Evolutionary conservation across 805 yeast genomes (phyloP), one percentile per base, ranked within the genome.

Genomic region (Wickerhamomyces pijperi): DNA sequence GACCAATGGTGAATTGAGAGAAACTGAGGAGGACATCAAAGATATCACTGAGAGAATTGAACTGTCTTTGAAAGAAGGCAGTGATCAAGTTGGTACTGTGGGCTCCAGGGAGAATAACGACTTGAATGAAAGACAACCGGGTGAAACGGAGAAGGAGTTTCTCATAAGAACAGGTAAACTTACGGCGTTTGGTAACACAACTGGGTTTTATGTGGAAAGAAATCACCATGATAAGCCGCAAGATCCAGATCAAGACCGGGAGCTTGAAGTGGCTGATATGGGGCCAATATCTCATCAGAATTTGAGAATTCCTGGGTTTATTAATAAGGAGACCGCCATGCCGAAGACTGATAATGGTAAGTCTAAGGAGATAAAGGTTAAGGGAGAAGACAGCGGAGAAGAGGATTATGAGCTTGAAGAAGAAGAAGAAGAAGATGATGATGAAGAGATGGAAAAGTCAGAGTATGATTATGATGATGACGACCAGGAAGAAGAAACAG

Each of bases 111-210:
- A 38, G 7, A 42, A 39, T 3, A 46, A 36, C 2, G 42, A 39
- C 2, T 44, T 42, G 5, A 50, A 42, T 11, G 53, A 48, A 4
- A 46, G 68, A 45, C 64, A 72, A 6, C 76, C 82, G 0, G 82
- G 73, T n/a, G 97, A 92, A 52, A 60, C 86, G 0, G 82, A 82
- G 51, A 74, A 74, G 41, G 97, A 88, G 37, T 88, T 60, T 52
- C 65, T 92, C 43, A 74, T 92, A 0, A 68, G 98, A 46, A 88
- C 90, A 0, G 98, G 98, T 21, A 78, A 86, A 55, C 75, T 87
- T 40, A 92, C 98, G 0, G 97, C 97, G 1, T 92, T 92, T 64
- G 94, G 96, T 11, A 73, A 74, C 23, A 61, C 74, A 17, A 66
- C 68, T 32, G 78, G 75, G 2, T 82, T 85, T 48, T 67, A 46